These are phyloP conservation scores for Phytophthora sojae DNA, from an alignment of 352 stramenopile genomes.

Conservation along the genomic window DNA sequence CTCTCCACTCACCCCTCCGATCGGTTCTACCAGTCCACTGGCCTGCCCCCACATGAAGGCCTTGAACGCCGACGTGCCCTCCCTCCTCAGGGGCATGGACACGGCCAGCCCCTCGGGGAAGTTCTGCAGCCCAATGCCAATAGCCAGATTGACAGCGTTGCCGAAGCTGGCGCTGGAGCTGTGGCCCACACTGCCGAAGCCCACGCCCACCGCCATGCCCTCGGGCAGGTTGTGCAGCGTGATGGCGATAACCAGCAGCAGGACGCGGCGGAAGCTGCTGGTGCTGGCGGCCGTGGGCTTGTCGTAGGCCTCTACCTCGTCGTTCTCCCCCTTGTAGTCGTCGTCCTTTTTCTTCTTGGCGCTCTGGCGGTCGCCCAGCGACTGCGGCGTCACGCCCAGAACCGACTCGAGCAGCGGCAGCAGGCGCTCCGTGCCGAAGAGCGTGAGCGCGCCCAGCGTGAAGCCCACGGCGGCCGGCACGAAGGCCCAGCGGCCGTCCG, in stretches of 20 bases:
- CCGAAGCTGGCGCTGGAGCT: slow-evolving; percentile 73
- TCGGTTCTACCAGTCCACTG: slow-evolving; percentile 89
- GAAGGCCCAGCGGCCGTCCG: slow-evolving; percentile 79
- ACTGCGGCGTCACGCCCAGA: slow-evolving; percentile 16
- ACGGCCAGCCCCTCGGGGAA: slow-evolving; percentile 91
- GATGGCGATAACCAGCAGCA: slow-evolving; percentile 91
- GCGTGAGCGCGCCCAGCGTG: slow-evolving; percentile 69
- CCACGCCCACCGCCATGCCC: slow-evolving; percentile 90
- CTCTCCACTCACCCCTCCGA: slow-evolving; percentile 74
- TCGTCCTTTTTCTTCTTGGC: slow-evolving; percentile 57
- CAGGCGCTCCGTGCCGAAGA: slow-evolving; percentile 79
- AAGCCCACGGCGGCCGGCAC: slow-evolving; percentile 88
- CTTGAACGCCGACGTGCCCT: slow-evolving; percentile 83
- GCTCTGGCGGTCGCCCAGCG: slow-evolving; percentile 55
- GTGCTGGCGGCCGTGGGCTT: slow-evolving; percentile 31
- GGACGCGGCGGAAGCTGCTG: slow-evolving; percentile 75
- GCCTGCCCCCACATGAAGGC: slow-evolving; percentile 93
- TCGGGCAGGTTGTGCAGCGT: slow-evolving; percentile 93
- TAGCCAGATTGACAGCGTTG: slow-evolving; percentile 87
- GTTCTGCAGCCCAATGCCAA: slow-evolving; percentile 92
- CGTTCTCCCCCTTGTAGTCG: slow-evolving; percentile 28
- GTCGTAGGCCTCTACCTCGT: slow-evolving; percentile 23
- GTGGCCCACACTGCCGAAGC: slow-evolving; percentile 88
- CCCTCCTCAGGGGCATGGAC: slow-evolving; percentile 86
- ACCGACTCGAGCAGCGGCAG: slow-evolving; percentile 61